Base-by-base conservation (phyloP, 345 rosid species). In the Camelina hispida region DNA sequence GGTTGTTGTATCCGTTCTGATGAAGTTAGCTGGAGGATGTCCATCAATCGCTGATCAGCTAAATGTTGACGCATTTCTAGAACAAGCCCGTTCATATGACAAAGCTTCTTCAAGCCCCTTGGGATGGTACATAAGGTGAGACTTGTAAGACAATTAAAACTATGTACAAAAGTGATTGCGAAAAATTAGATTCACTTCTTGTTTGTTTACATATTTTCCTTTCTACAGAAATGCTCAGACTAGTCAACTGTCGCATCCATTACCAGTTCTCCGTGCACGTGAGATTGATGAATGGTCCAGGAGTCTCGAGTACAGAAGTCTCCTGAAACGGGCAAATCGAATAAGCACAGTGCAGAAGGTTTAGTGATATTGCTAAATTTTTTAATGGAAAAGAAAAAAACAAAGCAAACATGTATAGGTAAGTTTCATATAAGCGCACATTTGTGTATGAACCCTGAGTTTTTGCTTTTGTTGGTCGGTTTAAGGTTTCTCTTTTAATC, bases 261-360 rank as follows among this genome's bases (percentile, higher is more conserved):
- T 91, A 74, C 98, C 96, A 5, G 97, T 94, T 79, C 91, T 94
- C n/a, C 98, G 97, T 47, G 98, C 98, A 44, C 93, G 97, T 50
- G 97, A 94, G 84, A 88, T 91, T 60, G 98, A 91, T 68, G 91
- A 87, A 37, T 94, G 97, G 98, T 91, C 98, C 15, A 87, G 91
- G 82, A 88, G 95, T 85, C 78, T 46, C 18, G 93, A 86, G 13
- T 94, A 90, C 76, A 84, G 42, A 38, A 58, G 72, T 71, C 92
- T 94, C 78, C 81, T 94, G 75, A 85, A 81, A 71, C 89, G 85
- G n/a, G 95, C 91, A 15, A 66, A 61, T 11, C 86, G 79, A 79
- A 78, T 56, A 59, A 84, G 60, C 28, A 50, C 74, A 14, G 59
- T 62, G 57, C 78, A 82, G 62, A 82, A 73, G 4, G 72, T 79